Evolutionary conservation across 148 eudicot species (phyloP).

Genomic region (Rhododendron simsii): DNA sequence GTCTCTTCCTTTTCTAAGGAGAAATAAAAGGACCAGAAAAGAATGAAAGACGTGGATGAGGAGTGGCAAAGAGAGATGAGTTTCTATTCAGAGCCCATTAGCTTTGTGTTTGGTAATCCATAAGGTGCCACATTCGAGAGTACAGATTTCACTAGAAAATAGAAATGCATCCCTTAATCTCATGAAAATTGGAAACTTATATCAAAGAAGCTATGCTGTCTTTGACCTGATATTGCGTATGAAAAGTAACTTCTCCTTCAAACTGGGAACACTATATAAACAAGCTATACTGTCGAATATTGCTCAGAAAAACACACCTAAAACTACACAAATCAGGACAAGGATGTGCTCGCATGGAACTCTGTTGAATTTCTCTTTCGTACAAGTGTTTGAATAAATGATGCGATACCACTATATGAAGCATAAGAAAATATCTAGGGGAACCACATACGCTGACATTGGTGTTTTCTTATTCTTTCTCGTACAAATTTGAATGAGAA

Average conservation of each 20-base stretch:
- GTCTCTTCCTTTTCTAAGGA: not conserved
- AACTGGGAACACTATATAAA: not conserved
- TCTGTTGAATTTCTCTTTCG: too few relatives aligned
- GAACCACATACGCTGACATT: not conserved
- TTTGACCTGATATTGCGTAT: not conserved
- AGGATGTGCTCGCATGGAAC: too few relatives aligned
- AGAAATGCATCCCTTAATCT: not conserved
- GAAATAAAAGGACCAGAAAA: not conserved
- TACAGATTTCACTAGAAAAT: not conserved
- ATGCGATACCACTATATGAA: not conserved
- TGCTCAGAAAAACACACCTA: too few relatives aligned
- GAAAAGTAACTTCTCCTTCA: not conserved
- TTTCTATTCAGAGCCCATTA: not conserved
- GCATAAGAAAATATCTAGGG: not conserved
- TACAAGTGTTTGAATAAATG: too few relatives aligned
- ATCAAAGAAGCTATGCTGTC: not conserved
- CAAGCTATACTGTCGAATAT: not conserved
- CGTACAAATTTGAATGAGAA: not conserved
- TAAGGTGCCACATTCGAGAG: not conserved
- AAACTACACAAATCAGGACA: too few relatives aligned
- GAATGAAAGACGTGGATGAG: not conserved
- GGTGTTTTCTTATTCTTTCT: too few relatives aligned
- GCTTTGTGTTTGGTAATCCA: not conserved
- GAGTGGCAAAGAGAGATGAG: not conserved
- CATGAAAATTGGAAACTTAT: not conserved